Percentiles rank a stretch among this genome's conserved stretches.
Evolutionary conservation across 2,329 filamentous ascomycete genomes (phyloP).

Genomic region (Paramyrothecium roridum): DNA sequence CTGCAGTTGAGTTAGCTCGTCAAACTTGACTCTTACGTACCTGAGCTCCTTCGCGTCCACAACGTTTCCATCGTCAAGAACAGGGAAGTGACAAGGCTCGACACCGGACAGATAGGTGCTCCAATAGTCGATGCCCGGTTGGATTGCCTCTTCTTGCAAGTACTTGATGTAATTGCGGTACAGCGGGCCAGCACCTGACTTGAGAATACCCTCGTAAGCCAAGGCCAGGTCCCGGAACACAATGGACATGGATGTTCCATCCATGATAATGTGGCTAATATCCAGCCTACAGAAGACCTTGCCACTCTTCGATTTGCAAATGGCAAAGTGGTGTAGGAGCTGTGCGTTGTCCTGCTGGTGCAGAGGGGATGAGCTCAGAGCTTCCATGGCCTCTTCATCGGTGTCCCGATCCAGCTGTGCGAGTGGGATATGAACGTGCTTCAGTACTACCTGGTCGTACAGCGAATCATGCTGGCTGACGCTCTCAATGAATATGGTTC

Average conservation of each 20-base stretch:
- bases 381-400: conserved; percentile 6
- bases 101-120: conserved; percentile 1
- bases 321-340: conserved; percentile 8
- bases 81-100: conserved; percentile 7
- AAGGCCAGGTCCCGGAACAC: conserved; percentile 14
- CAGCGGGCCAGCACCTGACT: conserved; percentile 6
- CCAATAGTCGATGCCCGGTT: conserved; percentile 3
- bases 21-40: conserved; percentile 13
- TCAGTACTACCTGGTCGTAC: conserved; percentile 43
- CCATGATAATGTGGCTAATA: conserved; percentile 17
- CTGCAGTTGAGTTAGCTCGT: conserved; percentile 6
- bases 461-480: conserved; percentile 37
- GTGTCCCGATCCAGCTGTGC: conserved; percentile 4
- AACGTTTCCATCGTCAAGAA: conserved; percentile 1
- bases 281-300: conserved; percentile 17
- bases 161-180: conserved; percentile 10
- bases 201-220: background rate
- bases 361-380: conserved; percentile 1
- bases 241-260: conserved; percentile 14
- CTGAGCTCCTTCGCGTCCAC: conserved; percentile 10
- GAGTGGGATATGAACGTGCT: conserved; percentile 1
- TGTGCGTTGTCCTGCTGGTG: conserved; percentile 2
- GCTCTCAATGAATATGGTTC: conserved; percentile 46
- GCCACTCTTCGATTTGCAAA: conserved; percentile 15
- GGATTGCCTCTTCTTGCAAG: conserved; percentile 5